Evolutionary conservation across 106 monocot genomes (phyloP).

Genomic region (Phalaenopsis equestris): DNA sequence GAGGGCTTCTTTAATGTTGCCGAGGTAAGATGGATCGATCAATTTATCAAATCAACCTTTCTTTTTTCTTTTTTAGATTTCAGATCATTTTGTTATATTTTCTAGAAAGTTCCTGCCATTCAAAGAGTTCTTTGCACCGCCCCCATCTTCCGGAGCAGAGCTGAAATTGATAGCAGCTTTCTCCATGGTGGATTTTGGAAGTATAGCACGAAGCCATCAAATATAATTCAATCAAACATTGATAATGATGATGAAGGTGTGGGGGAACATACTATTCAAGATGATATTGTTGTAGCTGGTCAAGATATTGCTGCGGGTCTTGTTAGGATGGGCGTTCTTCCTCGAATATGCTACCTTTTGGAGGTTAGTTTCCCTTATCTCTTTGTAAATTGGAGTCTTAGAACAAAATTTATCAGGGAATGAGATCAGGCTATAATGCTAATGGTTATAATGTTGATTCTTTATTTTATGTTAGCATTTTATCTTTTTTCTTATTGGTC

Average conservation of each 20-base stretch:
- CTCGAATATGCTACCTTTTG: slow-evolving; percentile 86
- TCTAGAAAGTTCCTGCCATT: slow-evolving; percentile 50
- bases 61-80: neutral
- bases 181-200: slow-evolving; percentile 97
- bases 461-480: too few relatives aligned
- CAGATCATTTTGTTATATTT: slow-evolving; percentile 1
- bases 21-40: slow-evolving; percentile 45
- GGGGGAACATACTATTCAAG: slow-evolving; percentile 66
- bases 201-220: slow-evolving; percentile 83
- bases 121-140: slow-evolving; percentile 57
- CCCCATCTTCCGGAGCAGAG: slow-evolving; percentile 78
- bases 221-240: slow-evolving; percentile 43
- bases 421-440: neutral
- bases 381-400: neutral
- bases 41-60: neutral
- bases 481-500: too few relatives aligned
- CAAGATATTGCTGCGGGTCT: slow-evolving; percentile 95
- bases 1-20: slow-evolving; percentile 58
- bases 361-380: slow-evolving; percentile 42
- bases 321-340: slow-evolving; percentile 89
- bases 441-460: too few relatives aligned
- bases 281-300: slow-evolving; percentile 79
- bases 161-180: slow-evolving; percentile 65
- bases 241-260: slow-evolving; percentile 37
- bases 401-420: neutral